Percentiles rank a stretch among this genome's conserved stretches.
These are phyloP conservation scores for Fragilaria radians DNA, from an alignment of 108 stramenopile species.

Conservation along the genomic window DNA sequence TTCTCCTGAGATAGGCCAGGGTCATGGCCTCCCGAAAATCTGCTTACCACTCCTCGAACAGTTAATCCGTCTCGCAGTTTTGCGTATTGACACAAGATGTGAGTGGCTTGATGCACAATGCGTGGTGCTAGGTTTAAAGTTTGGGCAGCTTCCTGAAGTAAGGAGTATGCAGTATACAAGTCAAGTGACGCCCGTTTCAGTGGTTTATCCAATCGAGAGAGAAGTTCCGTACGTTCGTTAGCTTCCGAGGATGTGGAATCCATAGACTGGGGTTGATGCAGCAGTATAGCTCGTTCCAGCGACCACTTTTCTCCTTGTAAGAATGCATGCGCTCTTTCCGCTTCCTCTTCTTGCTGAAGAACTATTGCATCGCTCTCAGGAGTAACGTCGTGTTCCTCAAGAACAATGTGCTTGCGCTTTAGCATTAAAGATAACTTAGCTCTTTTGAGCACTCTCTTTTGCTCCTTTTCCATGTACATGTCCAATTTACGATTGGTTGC, in stretches of 20 bases:
- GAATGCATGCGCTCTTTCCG: slow-evolving; percentile 17
- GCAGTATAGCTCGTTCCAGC: slow-evolving; percentile 39
- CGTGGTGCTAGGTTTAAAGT: slow-evolving; percentile 29
- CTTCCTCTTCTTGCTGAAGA: slow-evolving; percentile 33
- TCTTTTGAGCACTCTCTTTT: slow-evolving; percentile 22
- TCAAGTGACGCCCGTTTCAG: slow-evolving; percentile 33
- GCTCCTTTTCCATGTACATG: slow-evolving; percentile 34
- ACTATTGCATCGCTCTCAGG: slow-evolving; percentile 38
- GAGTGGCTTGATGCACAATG: slow-evolving; percentile 24
- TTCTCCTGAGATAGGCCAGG: slow-evolving; percentile 7
- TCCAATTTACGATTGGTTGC: slow-evolving; percentile 36
- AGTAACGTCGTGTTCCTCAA: not conserved
- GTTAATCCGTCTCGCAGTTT: slow-evolving; percentile 30
- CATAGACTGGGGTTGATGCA: slow-evolving; percentile 27
- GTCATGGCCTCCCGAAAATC: slow-evolving; percentile 12
- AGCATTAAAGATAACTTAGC: slow-evolving; percentile 27
- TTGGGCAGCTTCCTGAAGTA: slow-evolving; percentile 18
- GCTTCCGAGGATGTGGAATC: not conserved
- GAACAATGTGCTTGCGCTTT: slow-evolving; percentile 9
- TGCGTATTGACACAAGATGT: slow-evolving; percentile 29
- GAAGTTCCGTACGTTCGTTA: slow-evolving; percentile 22
- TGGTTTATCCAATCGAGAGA: slow-evolving; percentile 16
- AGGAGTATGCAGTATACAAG: slow-evolving; percentile 38
- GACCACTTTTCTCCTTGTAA: slow-evolving; percentile 52
- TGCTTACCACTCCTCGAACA: slow-evolving; percentile 39